Conservation (phyloP, 495 filamentous ascomycete species). For the Hypoxylon trugodes region DNA sequence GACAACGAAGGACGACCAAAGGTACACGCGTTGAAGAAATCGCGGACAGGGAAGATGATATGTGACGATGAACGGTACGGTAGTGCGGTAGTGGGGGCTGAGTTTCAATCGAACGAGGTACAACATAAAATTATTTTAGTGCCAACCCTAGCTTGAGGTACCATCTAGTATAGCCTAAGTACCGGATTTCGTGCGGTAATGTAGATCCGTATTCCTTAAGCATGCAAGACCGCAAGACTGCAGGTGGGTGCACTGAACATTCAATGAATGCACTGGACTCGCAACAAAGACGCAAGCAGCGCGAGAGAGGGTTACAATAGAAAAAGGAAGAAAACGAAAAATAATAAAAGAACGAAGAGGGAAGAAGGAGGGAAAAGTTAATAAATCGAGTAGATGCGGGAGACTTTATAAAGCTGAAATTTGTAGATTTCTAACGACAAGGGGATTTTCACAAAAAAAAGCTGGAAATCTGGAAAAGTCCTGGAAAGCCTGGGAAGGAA, state of each 20-base stretch:
- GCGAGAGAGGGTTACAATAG: too few species aligned
- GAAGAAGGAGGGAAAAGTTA: not conserved
- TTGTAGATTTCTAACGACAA: slow-evolving; percentile 15
- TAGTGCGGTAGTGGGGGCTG: slow-evolving; percentile 36
- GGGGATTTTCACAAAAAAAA: slow-evolving; percentile 22
- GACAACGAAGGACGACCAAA: slow-evolving; percentile 34
- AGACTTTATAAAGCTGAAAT: slow-evolving; percentile 28
- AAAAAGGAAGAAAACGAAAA: not conserved
- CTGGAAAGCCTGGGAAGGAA: not conserved
- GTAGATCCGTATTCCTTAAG: not conserved
- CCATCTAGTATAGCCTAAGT: slow-evolving; percentile 38
- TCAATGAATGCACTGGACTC: not conserved
- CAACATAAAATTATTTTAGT: slow-evolving; percentile 42
- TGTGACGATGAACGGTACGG: slow-evolving; percentile 27
- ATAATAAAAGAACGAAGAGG: not conserved
- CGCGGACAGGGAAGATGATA: slow-evolving; percentile 35
- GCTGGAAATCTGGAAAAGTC: slow-evolving; percentile 15
- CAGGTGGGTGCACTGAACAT: not conserved
- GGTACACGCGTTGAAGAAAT: slow-evolving; percentile 40
- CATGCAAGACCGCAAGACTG: not conserved
- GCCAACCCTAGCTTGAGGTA: slow-evolving; percentile 33
- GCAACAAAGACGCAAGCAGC: slow-evolving; percentile 2
- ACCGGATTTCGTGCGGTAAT: slow-evolving; percentile 16
- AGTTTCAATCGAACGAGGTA: slow-evolving; percentile 44
- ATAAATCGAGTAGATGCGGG: slow-evolving; percentile 4